Conservation (phyloP, 257 asterid genomes). For the Rhazya stricta region DNA sequence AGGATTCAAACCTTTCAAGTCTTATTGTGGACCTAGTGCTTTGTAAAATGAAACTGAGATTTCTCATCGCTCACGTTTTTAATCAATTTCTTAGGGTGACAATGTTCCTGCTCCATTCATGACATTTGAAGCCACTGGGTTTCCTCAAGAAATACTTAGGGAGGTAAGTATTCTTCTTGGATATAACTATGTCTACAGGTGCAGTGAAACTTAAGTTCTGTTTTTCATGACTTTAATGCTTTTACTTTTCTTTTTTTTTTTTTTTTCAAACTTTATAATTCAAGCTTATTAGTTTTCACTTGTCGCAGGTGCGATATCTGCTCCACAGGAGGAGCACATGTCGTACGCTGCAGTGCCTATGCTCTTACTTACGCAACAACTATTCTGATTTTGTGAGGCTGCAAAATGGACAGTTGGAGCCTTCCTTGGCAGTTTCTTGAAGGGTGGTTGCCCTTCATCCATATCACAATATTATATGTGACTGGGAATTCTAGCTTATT, state of each 20-base stretch:
- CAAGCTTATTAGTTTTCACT: conserved; percentile 74
- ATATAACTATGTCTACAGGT: conserved; percentile 8
- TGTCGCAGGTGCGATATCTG: conserved; percentile 99
- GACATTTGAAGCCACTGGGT: conserved; percentile 88
- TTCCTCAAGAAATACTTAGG: conserved; percentile 81
- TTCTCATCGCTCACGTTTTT: conserved; percentile 4
- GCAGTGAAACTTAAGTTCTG: conserved; percentile 12
- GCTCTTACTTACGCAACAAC: conserved; percentile 75
- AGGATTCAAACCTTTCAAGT: not conserved
- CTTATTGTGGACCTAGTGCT: not conserved
- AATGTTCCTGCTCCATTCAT: conserved; percentile 90
- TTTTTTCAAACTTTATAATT: conserved; percentile 31
- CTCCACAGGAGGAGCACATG: conserved; percentile 99
- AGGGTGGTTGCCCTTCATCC: conserved; percentile 78
- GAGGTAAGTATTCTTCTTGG: conserved; percentile 59
- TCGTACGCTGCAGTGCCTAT: conserved; percentile 99
- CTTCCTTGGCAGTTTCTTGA: conserved; percentile 72
- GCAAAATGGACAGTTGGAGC: conserved; percentile 96
- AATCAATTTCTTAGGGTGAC: conserved; percentile 58
- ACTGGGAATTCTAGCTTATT: conserved; percentile 78
- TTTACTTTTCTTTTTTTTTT: too few species aligned
- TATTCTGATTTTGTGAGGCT: conserved; percentile 90
- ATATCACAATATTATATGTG: conserved; percentile 66
- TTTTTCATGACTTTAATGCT: conserved; percentile 17
- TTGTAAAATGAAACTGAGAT: not conserved